These are phyloP conservation scores for Zygosaccharomyces kombuchaensis DNA, from an alignment of 805 yeast genomes.

Conservation along the genomic window DNA sequence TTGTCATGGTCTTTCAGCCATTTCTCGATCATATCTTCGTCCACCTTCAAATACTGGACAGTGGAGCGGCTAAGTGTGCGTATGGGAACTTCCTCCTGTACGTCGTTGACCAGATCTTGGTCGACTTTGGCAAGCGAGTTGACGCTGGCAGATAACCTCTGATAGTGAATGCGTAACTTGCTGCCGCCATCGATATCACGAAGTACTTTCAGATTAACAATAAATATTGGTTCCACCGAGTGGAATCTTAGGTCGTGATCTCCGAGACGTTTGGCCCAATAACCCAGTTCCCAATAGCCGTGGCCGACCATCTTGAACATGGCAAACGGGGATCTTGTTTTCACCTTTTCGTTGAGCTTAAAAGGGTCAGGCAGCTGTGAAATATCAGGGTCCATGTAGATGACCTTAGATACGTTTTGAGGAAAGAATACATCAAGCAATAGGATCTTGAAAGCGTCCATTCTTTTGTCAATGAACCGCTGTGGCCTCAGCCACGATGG, in stretches of 20 bases:
- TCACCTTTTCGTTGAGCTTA: slow-evolving; percentile 44
- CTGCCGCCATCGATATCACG: slow-evolving; percentile 74
- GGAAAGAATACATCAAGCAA: slow-evolving; percentile 89
- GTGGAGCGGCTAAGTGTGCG: slow-evolving; percentile 10
- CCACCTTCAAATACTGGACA: not conserved
- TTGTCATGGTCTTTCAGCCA: not conserved
- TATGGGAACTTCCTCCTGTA: slow-evolving; percentile 52
- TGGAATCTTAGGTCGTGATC: slow-evolving; percentile 53
- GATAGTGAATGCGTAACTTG: slow-evolving; percentile 75
- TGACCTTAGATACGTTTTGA: slow-evolving; percentile 62
- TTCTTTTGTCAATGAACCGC: slow-evolving; percentile 67
- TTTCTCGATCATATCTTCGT: not conserved
- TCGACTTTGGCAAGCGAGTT: slow-evolving; percentile 76
- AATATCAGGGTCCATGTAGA: slow-evolving; percentile 63
- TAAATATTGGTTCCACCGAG: slow-evolving; percentile 81
- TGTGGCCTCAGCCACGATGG: slow-evolving; percentile 85
- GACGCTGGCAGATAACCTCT: slow-evolving; percentile 72
- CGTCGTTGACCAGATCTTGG: slow-evolving; percentile 88
- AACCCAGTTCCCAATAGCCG: slow-evolving; percentile 86
- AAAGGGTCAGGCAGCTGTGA: slow-evolving; percentile 75
- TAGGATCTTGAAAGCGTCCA: slow-evolving; percentile 85
- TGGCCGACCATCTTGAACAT: slow-evolving; percentile 75
- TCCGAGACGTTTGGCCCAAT: slow-evolving; percentile 66
- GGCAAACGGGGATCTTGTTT: slow-evolving; percentile 51
- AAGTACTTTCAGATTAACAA: slow-evolving; percentile 68